Percentiles rank a stretch among this genome's conserved stretches.
Conservation (phyloP, 352 stramenopile genomes). For the Blastocystis sp. region DNA sequence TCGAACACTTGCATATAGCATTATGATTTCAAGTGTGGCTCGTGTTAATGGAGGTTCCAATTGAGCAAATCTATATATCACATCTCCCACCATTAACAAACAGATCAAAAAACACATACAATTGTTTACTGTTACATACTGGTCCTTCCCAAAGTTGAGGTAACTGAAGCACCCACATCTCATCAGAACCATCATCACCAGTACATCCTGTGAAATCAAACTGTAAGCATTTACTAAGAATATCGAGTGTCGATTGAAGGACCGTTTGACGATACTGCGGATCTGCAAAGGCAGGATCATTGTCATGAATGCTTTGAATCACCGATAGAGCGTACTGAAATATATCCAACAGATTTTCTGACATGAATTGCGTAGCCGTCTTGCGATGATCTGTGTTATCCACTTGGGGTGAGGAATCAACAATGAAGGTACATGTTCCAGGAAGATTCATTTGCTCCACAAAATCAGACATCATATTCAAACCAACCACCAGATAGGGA, state of each 20-base stretch:
- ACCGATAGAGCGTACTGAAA: conserved; percentile 15
- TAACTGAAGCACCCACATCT: conserved; percentile 51
- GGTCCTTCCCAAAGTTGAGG: conserved; percentile 24
- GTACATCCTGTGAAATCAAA: conserved; percentile 55
- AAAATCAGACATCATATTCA: conserved; percentile 61
- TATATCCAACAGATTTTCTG: conserved; percentile 41
- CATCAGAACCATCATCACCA: conserved; percentile 26
- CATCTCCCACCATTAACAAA: background rate
- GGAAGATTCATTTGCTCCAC: conserved; percentile 58
- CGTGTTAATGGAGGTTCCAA: conserved; percentile 32
- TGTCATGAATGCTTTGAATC: background rate
- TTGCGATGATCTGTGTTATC: conserved; percentile 43
- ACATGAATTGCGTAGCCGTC: conserved; percentile 52
- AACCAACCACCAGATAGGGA: background rate
- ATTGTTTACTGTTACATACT: conserved; percentile 3
- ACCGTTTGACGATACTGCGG: conserved; percentile 12
- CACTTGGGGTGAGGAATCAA: background rate
- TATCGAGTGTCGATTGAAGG: background rate
- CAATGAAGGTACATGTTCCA: background rate
- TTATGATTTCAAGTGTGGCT: conserved; percentile 2
- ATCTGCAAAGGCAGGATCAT: background rate
- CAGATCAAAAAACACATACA: conserved; percentile 44
- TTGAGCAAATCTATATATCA: conserved; percentile 23
- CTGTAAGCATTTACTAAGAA: conserved; percentile 29
- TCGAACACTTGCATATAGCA: conserved; percentile 34